Base-by-base conservation (phyloP, 2,329 filamentous ascomycete genomes). In the Colletotrichum sublineola region DNA sequence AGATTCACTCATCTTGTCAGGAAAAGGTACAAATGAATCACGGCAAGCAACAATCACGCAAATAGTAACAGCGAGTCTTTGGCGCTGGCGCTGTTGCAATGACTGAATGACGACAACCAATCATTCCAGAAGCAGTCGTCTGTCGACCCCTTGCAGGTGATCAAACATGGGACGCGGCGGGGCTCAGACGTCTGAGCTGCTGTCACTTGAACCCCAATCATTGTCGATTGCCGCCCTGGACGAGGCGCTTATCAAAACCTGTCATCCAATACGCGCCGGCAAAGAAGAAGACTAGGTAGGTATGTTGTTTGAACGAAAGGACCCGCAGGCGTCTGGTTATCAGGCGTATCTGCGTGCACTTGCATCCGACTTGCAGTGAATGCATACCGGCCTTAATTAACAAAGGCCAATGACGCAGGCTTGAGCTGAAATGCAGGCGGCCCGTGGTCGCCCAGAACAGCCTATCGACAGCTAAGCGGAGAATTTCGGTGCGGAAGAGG, bases 241-340 rank as follows among this genome's bases (percentile, higher is more conserved):
- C 31, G 29, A 11, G 61, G 72, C 72, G 72, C 72, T 62, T 74
- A 74, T 64, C 64, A 60, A 68, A 72, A 63, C 55, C 24, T 40
- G 56, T 84, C 87, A 73, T 33, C 63, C 33, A 56, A 29, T 68
- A 63, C 42, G 52, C 69, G 65, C 68, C 36, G 38, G 5, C 33
- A 15, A 50, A 15, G n/a, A 5, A 3, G 31, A 20, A 1, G 2
- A 5, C n/a, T 7, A 24, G 1, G 24, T 24, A 24, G 24, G 24
- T 24, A 24, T 24, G 24, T 24, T 24, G 24, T 24, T 40, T n/a
- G 9, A 33, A 52, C 14, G 9, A 36, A 36, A 62, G 20, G 31
- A 38, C n/a, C 33, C 20, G 9, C 5, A 15, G 46, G 60, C 29
- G 20, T 20, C 11, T 38, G 14, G 12, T n/a, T 24, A 4, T 38